Conservation (phyloP, 2,329 filamentous ascomycete species). For the Fusarium annulatum region DNA sequence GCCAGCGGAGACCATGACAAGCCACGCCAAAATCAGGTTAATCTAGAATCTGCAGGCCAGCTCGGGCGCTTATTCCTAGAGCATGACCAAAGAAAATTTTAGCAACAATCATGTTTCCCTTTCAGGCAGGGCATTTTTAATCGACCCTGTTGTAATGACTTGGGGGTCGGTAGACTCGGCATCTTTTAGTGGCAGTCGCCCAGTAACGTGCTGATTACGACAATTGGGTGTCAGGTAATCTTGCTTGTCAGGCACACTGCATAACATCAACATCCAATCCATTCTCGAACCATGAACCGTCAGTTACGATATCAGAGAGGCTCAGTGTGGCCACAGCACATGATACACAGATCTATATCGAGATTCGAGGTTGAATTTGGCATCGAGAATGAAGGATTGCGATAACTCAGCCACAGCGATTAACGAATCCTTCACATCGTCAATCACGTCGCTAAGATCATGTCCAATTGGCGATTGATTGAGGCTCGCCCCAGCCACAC, state of each 20-base stretch:
- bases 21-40: conserved; percentile 28
- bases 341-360: conserved; percentile 7
- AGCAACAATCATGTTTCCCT: conserved; percentile 20
- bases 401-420: conserved; percentile 30
- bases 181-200: conserved; percentile 14
- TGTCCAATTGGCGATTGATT: background rate
- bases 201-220: conserved; percentile 29
- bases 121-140: conserved; percentile 11
- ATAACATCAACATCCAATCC: background rate
- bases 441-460: conserved; percentile 17
- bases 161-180: conserved; percentile 39
- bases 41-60: background rate
- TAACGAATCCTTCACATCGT: conserved; percentile 14
- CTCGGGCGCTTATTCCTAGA: conserved; percentile 3
- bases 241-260: conserved; percentile 21
- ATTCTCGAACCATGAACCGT: background rate
- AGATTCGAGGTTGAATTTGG: conserved; percentile 16
- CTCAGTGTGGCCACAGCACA: background rate
- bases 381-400: background rate
- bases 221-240: conserved; percentile 32
- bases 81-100: conserved; percentile 6
- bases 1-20: conserved; percentile 9
- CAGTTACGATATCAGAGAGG: conserved; percentile 20
- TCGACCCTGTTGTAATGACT: conserved; percentile 16
- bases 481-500: conserved; percentile 25